Conservation (phyloP, 371 early-diverging fungal genomes). For the Mucor plumbeus region DNA sequence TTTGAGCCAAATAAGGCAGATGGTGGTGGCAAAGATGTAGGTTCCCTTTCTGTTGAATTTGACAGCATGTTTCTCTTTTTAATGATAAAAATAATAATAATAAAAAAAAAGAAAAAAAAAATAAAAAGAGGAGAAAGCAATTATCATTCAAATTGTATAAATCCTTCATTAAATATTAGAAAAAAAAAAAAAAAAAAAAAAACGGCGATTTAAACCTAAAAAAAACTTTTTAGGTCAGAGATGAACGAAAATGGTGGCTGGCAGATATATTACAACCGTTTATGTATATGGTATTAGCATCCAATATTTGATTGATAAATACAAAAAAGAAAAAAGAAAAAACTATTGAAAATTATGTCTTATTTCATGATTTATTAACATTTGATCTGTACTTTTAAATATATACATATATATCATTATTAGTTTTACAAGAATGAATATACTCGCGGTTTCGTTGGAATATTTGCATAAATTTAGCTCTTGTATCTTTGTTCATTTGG, state of each 20-base stretch:
- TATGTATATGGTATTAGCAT: not conserved
- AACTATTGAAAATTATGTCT: too few relatives aligned
- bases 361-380: too few relatives aligned
- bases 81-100: not conserved
- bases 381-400: too few relatives aligned
- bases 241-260: not conserved
- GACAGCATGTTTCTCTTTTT: slow-evolving; percentile 20
- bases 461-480: too few relatives aligned
- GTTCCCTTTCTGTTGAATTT: slow-evolving; percentile 22
- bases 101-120: not conserved
- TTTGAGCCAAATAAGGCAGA: slow-evolving; percentile 29
- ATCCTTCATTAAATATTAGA: not conserved
- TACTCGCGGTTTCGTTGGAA: too few relatives aligned
- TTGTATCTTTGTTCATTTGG: too few relatives aligned
- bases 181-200: too few relatives aligned
- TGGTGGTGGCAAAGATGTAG: slow-evolving; percentile 40
- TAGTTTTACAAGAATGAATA: too few relatives aligned
- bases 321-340: too few relatives aligned
- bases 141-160: not conserved
- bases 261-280: not conserved
- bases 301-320: too few relatives aligned
- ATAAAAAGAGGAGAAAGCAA: not conserved
- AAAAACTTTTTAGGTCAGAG: slow-evolving; percentile 2
- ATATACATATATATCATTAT: too few relatives aligned
- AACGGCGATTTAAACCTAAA: slow-evolving; percentile 3